Conservation (phyloP, 768 basidiomycete species). For the Pisolithus sp. region DNA sequence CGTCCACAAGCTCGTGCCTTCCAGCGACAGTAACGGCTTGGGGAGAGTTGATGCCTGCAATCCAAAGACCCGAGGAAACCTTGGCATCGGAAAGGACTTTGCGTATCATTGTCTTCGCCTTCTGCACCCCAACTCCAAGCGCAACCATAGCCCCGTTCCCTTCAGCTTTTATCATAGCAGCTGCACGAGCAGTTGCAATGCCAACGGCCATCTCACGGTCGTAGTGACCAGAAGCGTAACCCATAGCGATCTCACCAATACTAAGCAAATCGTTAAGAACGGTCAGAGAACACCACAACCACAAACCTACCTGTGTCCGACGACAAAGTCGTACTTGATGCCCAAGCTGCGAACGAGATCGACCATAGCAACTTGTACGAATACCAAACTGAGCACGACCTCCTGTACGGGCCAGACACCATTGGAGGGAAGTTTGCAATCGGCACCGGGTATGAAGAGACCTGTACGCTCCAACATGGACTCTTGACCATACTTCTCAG, state of each 20-base stretch:
- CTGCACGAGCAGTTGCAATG: constrained; percentile 31
- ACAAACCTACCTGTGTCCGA: constrained; percentile 27
- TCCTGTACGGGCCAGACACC: constrained; percentile 30
- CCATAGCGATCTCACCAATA: constrained; percentile 33
- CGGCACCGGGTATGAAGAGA: constrained; percentile 24
- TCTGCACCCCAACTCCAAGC: constrained; percentile 27
- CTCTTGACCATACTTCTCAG: constrained; percentile 18
- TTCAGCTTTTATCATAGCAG: constrained; percentile 30
- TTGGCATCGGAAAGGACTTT: constrained; percentile 25
- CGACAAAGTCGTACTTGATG: constrained; percentile 27
- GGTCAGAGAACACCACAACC: neutral
- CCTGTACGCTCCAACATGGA: constrained; percentile 31
- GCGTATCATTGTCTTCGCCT: constrained; percentile 28
- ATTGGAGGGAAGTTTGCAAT: constrained; percentile 16
- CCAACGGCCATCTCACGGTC: constrained; percentile 29
- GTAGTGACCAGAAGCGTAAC: constrained; percentile 32
- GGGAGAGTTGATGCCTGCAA: constrained; percentile 32
- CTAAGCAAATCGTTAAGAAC: constrained; percentile 7
- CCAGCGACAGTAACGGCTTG: constrained; percentile 33
- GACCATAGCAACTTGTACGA: constrained; percentile 28
- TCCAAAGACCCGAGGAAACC: constrained; percentile 24
- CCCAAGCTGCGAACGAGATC: constrained; percentile 28
- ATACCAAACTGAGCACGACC: constrained; percentile 28
- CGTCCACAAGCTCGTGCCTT: constrained; percentile 25
- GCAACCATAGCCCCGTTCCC: constrained; percentile 32